These are phyloP conservation scores for Pontederia crassipes DNA, from an alignment of 176 grass and related monocot genomes.

Conservation along the genomic window DNA sequence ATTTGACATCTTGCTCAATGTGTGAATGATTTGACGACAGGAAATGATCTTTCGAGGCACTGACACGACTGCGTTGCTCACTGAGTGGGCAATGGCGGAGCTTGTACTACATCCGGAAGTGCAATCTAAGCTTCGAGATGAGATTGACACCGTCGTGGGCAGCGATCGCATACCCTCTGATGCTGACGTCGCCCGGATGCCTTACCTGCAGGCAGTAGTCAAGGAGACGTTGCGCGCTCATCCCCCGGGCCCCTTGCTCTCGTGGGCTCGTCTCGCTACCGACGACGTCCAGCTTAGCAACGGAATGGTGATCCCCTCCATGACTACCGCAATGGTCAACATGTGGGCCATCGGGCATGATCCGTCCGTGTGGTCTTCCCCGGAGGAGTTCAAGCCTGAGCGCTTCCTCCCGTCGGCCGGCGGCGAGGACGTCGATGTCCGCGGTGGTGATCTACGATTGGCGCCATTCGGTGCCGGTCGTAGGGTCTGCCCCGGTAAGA, in stretches of 20 bases:
- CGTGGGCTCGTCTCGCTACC: constrained; percentile 67
- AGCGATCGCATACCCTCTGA: constrained; percentile 9
- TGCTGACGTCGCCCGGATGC: constrained; percentile 39
- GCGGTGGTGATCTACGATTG: constrained; percentile 31
- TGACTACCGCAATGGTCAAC: constrained; percentile 72
- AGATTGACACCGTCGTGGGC: constrained; percentile 25
- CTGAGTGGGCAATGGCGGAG: constrained; percentile 33
- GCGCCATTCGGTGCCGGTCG: constrained; percentile 61
- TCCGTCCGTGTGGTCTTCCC: constrained; percentile 32
- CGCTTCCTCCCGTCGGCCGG: constrained; percentile 37
- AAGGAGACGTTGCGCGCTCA: constrained; percentile 54
- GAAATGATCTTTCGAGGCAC: no score
- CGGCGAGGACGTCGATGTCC: constrained; percentile 33
- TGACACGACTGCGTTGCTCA: no score
- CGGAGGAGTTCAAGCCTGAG: constrained; percentile 31
- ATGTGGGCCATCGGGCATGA: constrained; percentile 84
- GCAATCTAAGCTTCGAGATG: constrained; percentile 37
- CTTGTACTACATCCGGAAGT: constrained; percentile 32
- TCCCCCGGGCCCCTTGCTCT: constrained; percentile 57
- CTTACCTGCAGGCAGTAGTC: constrained; percentile 54
- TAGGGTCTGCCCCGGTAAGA: constrained; percentile 11
- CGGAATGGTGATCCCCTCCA: constrained; percentile 56
- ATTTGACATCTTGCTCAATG: no score
- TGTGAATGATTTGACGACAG: no score
- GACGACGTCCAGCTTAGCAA: constrained; percentile 46